A percentile compares a stretch with the other conserved stretches of the same genome.
Evolutionary conservation across 2,329 filamentous ascomycete genomes (phyloP).

Genomic region (Nothophoma quercina): DNA sequence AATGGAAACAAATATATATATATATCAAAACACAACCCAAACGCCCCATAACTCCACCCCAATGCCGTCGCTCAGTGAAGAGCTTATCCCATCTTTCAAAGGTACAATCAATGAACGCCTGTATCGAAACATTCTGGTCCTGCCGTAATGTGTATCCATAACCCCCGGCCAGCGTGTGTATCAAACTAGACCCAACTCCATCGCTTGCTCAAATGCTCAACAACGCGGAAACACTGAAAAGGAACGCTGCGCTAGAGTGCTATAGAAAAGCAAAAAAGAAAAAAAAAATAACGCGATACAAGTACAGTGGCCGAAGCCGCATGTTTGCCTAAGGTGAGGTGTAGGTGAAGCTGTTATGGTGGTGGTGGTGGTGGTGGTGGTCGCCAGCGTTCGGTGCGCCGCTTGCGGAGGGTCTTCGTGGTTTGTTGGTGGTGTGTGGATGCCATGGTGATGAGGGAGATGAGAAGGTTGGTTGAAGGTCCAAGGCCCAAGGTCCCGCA

Average conservation of each 20-base stretch:
- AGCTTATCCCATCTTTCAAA: constrained; percentile 15
- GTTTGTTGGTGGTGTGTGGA: neutral
- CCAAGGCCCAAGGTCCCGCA: neutral
- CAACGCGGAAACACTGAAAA: constrained; percentile 6
- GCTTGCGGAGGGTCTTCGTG: constrained; percentile 26
- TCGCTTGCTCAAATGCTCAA: constrained; percentile 27
- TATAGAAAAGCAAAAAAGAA: too few species aligned
- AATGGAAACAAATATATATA: too few species aligned
- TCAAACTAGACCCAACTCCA: neutral
- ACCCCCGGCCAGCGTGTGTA: too few species aligned
- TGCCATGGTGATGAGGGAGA: neutral
- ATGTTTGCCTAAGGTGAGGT: too few species aligned
- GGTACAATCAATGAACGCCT: neutral
- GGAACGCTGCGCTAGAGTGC: neutral
- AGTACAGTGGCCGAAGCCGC: neutral
- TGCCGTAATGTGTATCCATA: too few species aligned
- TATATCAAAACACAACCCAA: neutral
- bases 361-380: neutral
- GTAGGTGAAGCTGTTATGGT: too few species aligned
- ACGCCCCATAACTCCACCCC: neutral
- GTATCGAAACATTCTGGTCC: neutral
- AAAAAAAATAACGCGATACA: neutral
- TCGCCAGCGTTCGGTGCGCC: constrained; percentile 39
- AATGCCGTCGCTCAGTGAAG: constrained; percentile 24
- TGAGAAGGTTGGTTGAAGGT: neutral